Evolutionary conservation across 371 early-diverging fungal genomes (phyloP).

Genomic region (Conidiobolus incongruus): DNA sequence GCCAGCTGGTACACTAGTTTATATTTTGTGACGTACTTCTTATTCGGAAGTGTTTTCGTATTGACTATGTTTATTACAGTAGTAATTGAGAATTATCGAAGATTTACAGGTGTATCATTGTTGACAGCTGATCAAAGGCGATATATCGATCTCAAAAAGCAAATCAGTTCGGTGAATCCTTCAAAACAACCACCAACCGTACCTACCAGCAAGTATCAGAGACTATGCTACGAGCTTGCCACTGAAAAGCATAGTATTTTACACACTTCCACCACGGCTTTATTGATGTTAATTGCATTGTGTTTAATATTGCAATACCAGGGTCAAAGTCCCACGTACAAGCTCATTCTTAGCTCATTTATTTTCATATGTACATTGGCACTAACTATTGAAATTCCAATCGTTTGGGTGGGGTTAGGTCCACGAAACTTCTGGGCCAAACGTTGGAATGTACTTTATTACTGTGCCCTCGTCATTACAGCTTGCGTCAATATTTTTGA

Average conservation of each 20-base stretch:
- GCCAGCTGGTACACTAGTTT: conserved; percentile 26
- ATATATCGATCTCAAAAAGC: conserved; percentile 43
- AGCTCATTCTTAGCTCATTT: neutral
- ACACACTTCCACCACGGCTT: neutral
- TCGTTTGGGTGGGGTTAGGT: too few relatives aligned
- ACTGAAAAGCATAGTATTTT: conserved; percentile 1
- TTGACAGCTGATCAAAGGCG: conserved; percentile 40
- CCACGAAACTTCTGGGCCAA: too few relatives aligned
- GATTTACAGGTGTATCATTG: conserved; percentile 32
- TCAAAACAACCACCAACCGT: conserved; percentile 18
- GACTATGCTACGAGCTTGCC: neutral
- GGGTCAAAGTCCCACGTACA: neutral
- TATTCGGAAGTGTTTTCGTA: conserved; percentile 35
- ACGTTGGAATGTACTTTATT: too few relatives aligned
- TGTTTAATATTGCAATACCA: neutral
- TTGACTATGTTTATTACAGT: conserved; percentile 42
- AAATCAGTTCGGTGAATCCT: conserved; percentile 28
- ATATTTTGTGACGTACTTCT: conserved; percentile 36
- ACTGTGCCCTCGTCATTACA: too few relatives aligned
- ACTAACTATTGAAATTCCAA: too few relatives aligned
- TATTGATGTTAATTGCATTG: neutral
- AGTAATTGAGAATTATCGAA: conserved; percentile 37
- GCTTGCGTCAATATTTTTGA: neutral
- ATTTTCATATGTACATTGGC: neutral
- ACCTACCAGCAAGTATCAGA: neutral